These are phyloP conservation scores for Phyllosticta paracitricarpa DNA, from an alignment of 2,329 filamentous ascomycete genomes.

Conservation along the genomic window DNA sequence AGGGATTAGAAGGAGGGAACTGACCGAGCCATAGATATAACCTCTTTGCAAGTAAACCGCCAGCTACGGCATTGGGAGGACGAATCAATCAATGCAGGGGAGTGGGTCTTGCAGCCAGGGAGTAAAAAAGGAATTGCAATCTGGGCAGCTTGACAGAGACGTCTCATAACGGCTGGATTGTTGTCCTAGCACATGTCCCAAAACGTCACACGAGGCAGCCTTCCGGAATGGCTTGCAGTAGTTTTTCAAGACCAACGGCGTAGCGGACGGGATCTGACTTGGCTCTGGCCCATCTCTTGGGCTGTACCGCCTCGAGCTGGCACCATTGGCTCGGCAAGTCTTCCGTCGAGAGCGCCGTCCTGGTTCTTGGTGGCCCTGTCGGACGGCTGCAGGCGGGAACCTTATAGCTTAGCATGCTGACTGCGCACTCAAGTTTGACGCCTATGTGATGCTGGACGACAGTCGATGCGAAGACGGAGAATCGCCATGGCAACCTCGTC, in stretches of 20 bases:
- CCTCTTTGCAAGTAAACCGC: not conserved
- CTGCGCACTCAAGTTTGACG: not conserved
- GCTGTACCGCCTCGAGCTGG: not conserved
- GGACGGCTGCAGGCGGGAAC: not conserved
- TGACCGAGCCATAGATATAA: not conserved
- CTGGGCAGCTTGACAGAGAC: not conserved
- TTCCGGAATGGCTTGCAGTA: not conserved
- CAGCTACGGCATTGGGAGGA: not conserved
- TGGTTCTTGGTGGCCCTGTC: not conserved
- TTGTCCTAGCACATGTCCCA: not conserved
- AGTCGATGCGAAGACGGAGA: not conserved
- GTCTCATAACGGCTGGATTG: not conserved
- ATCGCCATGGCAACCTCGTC: not conserved
- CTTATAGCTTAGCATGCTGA: not conserved
- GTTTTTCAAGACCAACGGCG: not conserved
- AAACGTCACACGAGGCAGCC: not conserved
- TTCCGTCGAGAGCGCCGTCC: not conserved
- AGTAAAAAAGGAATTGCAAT: not conserved
- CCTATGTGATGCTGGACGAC: not conserved
- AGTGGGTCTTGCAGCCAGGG: not conserved
- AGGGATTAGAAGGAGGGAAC: not conserved
- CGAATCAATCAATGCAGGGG: not conserved
- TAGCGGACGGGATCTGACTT: not conserved
- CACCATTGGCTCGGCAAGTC: not conserved
- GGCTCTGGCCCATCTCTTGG: not conserved